These are phyloP conservation scores for Phytophthora lateralis DNA, from an alignment of 352 stramenopile species.

Conservation along the genomic window DNA sequence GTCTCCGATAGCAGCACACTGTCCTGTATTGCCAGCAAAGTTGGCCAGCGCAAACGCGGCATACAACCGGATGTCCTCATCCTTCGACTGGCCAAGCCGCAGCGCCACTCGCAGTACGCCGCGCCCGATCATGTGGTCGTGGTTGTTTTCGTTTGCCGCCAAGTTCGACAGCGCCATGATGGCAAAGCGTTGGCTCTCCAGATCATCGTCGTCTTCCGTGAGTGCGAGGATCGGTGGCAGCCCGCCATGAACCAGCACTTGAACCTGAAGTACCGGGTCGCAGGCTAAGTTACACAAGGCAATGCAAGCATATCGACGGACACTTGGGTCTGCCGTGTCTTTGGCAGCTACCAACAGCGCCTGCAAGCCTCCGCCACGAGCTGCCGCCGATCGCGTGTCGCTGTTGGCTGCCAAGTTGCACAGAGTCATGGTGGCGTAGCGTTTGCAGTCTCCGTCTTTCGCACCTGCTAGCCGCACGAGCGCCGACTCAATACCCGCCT, in stretches of 20 bases:
- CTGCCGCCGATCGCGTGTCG: slow-evolving; percentile 87
- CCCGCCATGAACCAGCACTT: slow-evolving; percentile 94
- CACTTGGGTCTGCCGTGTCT: slow-evolving; percentile 80
- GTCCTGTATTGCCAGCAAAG: slow-evolving; percentile 88
- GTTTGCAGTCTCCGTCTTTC: slow-evolving; percentile 93
- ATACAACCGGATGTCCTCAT: slow-evolving; percentile 90
- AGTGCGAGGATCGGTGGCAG: slow-evolving; percentile 88
- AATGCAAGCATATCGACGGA: slow-evolving; percentile 93
- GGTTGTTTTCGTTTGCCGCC: slow-evolving; percentile 94
- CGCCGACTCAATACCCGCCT: slow-evolving; percentile 85
- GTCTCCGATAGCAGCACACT: slow-evolving; percentile 89
- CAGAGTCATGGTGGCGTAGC: slow-evolving; percentile 94
- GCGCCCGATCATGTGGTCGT: slow-evolving; percentile 90
- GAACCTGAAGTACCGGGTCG: slow-evolving; percentile 88
- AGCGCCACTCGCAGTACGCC: slow-evolving; percentile 87
- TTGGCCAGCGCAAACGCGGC: slow-evolving; percentile 94
- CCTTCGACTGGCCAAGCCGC: slow-evolving; percentile 63
- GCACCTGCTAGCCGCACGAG: slow-evolving; percentile 87
- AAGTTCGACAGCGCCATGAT: slow-evolving; percentile 96
- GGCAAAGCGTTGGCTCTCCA: slow-evolving; percentile 90
- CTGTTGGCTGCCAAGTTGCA: slow-evolving; percentile 95
- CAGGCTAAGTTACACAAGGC: slow-evolving; percentile 95
- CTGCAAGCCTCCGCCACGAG: slow-evolving; percentile 91
- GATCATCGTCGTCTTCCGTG: slow-evolving; percentile 58
- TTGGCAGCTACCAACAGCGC: slow-evolving; percentile 88